phyloP scores from a whole-genome alignment of 306 rosid genomes.

The Senna tora region DNA sequence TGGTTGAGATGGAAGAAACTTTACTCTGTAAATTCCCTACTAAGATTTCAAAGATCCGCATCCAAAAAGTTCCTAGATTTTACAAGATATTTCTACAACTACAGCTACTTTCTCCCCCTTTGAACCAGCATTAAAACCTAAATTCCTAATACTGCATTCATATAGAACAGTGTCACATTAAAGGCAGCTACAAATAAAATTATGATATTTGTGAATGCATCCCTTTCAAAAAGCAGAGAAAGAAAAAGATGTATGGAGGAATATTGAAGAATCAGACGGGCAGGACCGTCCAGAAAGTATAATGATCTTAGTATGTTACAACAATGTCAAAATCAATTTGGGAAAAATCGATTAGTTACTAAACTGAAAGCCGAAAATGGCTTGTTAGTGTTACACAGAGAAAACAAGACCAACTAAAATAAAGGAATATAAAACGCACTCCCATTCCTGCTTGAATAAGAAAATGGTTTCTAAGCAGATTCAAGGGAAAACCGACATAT shows the following conservation, averaged over 20 bases:
- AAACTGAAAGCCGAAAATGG: slow-evolving; percentile 8
- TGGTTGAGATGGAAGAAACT: too few relatives aligned
- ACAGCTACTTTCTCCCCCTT: slow-evolving; percentile 22
- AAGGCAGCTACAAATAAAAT: neutral
- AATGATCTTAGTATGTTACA: neutral
- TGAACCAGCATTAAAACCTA: slow-evolving; percentile 12
- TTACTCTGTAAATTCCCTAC: too few relatives aligned
- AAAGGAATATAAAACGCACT: neutral
- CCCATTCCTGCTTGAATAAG: neutral
- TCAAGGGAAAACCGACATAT: neutral
- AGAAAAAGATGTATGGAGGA: neutral
- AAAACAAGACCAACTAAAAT: slow-evolving; percentile 12
- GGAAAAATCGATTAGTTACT: neutral
- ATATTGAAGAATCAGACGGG: neutral
- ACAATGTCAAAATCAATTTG: slow-evolving; percentile 2
- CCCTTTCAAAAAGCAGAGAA: neutral
- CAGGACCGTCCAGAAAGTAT: neutral
- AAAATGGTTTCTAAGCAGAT: neutral
- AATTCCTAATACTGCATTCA: neutral
- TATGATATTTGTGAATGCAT: neutral
- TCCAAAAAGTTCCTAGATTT: too few relatives aligned
- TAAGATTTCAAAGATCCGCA: too few relatives aligned
- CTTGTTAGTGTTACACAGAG: slow-evolving; percentile 14
- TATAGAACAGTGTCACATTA: neutral
- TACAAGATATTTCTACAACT: slow-evolving; percentile 26